Evolutionary conservation across 106 monocot genomes (phyloP).

Genomic region (Apostasia ramifera): DNA sequence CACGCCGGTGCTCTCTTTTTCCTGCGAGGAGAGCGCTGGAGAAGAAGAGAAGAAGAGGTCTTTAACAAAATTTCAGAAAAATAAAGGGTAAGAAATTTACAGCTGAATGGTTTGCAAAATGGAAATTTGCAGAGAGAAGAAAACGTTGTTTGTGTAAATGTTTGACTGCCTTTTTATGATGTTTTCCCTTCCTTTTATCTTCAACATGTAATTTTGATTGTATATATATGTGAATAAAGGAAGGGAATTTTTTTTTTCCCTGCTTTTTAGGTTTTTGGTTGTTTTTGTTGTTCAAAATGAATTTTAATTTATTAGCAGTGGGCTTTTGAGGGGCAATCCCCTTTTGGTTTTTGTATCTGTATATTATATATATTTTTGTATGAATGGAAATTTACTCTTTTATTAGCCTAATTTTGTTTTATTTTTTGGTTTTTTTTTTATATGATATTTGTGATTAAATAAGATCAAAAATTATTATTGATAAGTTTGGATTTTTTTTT

Average conservation of each 20-base stretch:
- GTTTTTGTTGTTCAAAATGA: neutral
- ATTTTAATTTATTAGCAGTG: too few relatives aligned
- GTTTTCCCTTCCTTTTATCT: neutral
- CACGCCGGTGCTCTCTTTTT: neutral
- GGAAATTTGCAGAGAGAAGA: neutral
- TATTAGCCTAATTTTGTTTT: too few relatives aligned
- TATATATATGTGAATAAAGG: conserved; percentile 5
- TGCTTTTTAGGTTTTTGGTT: neutral
- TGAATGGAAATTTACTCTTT: too few relatives aligned
- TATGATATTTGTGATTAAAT: too few relatives aligned
- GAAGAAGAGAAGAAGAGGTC: neutral
- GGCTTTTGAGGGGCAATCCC: too few relatives aligned
- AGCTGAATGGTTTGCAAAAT: neutral
- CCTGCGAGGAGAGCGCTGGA: neutral
- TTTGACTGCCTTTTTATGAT: neutral
- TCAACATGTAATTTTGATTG: conserved; percentile 2
- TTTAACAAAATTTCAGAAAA: neutral
- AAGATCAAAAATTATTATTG: too few relatives aligned
- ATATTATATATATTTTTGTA: too few relatives aligned
- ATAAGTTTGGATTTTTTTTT: too few relatives aligned
- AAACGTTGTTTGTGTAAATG: neutral
- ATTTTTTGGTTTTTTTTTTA: too few relatives aligned
- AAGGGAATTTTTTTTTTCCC: neutral
- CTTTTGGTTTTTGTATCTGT: too few relatives aligned
- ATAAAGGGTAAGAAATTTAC: neutral